Base-by-base conservation (phyloP, 2,329 filamentous ascomycete genomes). In the Paecilomyces dactylethromorphus region DNA sequence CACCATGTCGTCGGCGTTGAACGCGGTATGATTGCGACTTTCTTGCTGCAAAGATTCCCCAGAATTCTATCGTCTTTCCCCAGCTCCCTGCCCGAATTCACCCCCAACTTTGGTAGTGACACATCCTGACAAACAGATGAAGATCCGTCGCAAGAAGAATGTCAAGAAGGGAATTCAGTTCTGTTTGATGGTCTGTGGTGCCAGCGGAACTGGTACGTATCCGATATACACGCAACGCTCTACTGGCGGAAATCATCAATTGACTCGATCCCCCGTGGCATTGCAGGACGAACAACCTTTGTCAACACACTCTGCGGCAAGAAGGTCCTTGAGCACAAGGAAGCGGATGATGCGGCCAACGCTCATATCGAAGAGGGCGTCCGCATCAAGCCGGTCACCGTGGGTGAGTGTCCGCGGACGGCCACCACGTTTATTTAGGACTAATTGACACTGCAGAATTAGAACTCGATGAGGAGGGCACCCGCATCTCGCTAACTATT, bases 151-250 rank as follows among this genome's bases (percentile, higher is more conserved):
- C 81, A 99, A 99, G 93, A 99, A 99, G 90, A 97, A 99, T 86
- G 93, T 99, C 82, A 97, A 97, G 90, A 97, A 97, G 87, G 94
- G 94, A 76, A 97, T 99, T 75, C 94, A 99, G 84, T 99, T 99
- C 84, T 97, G 92, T 79, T 81, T 99, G 86, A 99, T 99, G 94
- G 94, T 99, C 73, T 97, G 94, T 77, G 94, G 94, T 82, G 94
- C 94, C 76, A 97, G 93, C 70, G 94, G 94, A 79, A 97, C 94
- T 79, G 94, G 92, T 96, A 87, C 73, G 84, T 64, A 54, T 55
- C 56, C 56, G 35, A 59, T 49, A n/a, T 51, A 35, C 56, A 33
- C 39, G 21, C 32, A 49, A 59, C 56, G 1, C 11, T n/a, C 32
- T 29, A 29, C 22, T 29, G 3, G 26, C 26, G 26, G 18, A n/a